Conservation (phyloP, 2,329 filamentous ascomycete genomes). For the Exophiala phaeomuriformis region DNA sequence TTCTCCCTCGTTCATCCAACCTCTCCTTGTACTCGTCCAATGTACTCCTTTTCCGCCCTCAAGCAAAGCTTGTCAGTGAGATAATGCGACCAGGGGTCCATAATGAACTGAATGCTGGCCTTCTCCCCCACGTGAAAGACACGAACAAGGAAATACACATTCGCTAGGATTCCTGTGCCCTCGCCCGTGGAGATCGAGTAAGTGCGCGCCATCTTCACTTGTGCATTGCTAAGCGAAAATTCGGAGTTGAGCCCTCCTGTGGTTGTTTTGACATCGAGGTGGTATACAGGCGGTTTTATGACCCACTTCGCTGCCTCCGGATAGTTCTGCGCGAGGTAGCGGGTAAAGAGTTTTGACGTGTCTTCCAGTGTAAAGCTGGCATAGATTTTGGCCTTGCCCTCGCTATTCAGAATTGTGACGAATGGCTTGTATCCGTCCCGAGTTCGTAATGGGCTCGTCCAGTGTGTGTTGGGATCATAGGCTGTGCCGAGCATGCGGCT, state of each 20-base stretch:
- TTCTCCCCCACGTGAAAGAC: not conserved
- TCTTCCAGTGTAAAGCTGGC: constrained; percentile 4
- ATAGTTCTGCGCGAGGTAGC: constrained; percentile 2
- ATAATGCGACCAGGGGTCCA: constrained; percentile 4
- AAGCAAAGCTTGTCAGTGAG: not conserved
- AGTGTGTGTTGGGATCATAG: constrained; percentile 2
- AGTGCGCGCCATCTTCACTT: constrained; percentile 7
- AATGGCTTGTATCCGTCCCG: constrained; percentile 2
- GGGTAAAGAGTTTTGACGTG: constrained; percentile 1
- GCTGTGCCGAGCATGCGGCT: constrained; percentile 2
- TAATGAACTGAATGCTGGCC: not conserved
- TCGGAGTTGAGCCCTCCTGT: not conserved
- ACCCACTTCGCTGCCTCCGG: constrained; percentile 2
- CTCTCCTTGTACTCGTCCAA: not conserved
- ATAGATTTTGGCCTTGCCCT: constrained; percentile 2
- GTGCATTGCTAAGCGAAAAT: constrained; percentile 2
- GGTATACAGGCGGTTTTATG: constrained; percentile 3
- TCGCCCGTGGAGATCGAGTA: constrained; percentile 1
- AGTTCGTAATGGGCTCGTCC: constrained; percentile 2
- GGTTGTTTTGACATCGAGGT: constrained; percentile 8
- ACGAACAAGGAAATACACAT: constrained; percentile 6
- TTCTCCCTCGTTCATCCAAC: not conserved
- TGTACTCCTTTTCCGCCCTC: constrained; percentile 5
- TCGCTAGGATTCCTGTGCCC: not conserved
- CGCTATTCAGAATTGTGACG: not conserved